Evolutionary conservation across 2,329 filamentous ascomycete species (phyloP).

Genomic region (Aspergillus versicolor): DNA sequence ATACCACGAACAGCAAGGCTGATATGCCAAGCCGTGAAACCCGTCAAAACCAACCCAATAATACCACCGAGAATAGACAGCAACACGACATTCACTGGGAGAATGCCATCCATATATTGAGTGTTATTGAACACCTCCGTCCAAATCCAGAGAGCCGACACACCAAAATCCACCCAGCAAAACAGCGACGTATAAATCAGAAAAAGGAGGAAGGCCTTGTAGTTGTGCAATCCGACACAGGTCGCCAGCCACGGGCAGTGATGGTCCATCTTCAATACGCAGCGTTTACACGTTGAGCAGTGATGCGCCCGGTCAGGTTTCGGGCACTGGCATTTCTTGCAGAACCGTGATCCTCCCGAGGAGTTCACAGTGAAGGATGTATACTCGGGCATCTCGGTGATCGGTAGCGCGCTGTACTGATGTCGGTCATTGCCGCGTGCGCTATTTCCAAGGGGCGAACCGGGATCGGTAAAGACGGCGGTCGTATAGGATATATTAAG

Average conservation of each 20-base stretch:
- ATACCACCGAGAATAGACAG: slow-evolving; percentile 84
- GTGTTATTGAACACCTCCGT: slow-evolving; percentile 71
- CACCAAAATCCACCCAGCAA: slow-evolving; percentile 76
- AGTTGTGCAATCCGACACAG: slow-evolving; percentile 89
- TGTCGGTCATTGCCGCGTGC: slow-evolving; percentile 31
- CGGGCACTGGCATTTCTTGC: slow-evolving; percentile 93
- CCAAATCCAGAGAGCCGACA: slow-evolving; percentile 80
- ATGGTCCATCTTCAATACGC: slow-evolving; percentile 99
- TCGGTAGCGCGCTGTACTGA: slow-evolving; percentile 75
- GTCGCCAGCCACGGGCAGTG: slow-evolving; percentile 98
- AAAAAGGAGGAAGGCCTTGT: slow-evolving; percentile 93
- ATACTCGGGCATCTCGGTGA: slow-evolving; percentile 61
- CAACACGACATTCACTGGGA: slow-evolving; percentile 89
- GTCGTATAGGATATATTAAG: slow-evolving; percentile 88
- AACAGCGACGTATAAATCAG: slow-evolving; percentile 85
- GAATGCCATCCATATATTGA: slow-evolving; percentile 69
- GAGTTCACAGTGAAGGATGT: slow-evolving; percentile 90
- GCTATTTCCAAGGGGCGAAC: slow-evolving; percentile 54
- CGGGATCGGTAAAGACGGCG: slow-evolving; percentile 90
- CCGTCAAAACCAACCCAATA: slow-evolving; percentile 82
- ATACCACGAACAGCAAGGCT: slow-evolving; percentile 74
- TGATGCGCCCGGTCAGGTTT: slow-evolving; percentile 97
- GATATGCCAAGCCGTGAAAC: slow-evolving; percentile 91
- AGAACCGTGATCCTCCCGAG: slow-evolving; percentile 82
- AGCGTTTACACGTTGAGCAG: slow-evolving; percentile 90